A percentile compares a stretch with the other conserved stretches of the same genome.
Conservation (phyloP, 495 filamentous ascomycete species). For the Chaetomium fimeti region DNA sequence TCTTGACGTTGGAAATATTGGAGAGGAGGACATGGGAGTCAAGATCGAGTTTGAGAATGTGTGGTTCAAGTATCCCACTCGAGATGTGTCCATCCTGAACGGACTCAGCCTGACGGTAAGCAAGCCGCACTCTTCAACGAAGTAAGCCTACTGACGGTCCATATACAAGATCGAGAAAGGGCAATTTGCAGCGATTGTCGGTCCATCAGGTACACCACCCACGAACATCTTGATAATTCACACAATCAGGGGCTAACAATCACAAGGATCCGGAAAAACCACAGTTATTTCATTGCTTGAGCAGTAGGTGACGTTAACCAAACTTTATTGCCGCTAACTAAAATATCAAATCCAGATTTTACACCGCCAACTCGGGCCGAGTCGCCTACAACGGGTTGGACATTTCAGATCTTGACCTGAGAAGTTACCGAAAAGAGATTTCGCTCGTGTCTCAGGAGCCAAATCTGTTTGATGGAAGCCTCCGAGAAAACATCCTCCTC, state of each 20-base stretch:
- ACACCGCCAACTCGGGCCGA: conserved; percentile 48
- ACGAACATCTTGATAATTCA: neutral
- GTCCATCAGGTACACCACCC: conserved; percentile 42
- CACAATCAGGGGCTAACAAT: conserved; percentile 16
- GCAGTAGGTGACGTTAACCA: conserved; percentile 31
- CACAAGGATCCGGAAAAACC: conserved; percentile 71
- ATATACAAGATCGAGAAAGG: conserved; percentile 58
- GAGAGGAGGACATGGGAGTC: conserved; percentile 49
- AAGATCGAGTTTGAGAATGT: conserved; percentile 57
- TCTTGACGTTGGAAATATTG: conserved; percentile 33
- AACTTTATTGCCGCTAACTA: neutral
- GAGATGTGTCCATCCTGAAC: conserved; percentile 51
- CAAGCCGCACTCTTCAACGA: neutral
- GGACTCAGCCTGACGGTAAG: conserved; percentile 51
- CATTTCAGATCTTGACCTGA: conserved; percentile 44
- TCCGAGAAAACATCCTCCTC: conserved; percentile 60
- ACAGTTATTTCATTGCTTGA: conserved; percentile 67
- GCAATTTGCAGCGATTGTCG: conserved; percentile 67
- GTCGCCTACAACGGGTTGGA: conserved; percentile 52
- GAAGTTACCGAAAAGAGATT: conserved; percentile 56
- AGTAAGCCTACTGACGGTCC: neutral
- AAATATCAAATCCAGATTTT: conserved; percentile 46
- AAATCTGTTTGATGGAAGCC: conserved; percentile 59
- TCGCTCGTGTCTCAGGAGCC: conserved; percentile 61
- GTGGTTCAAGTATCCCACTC: conserved; percentile 59